phyloP scores from a whole-genome alignment of 108 stramenopile species.

The Skeletonema potamos region DNA sequence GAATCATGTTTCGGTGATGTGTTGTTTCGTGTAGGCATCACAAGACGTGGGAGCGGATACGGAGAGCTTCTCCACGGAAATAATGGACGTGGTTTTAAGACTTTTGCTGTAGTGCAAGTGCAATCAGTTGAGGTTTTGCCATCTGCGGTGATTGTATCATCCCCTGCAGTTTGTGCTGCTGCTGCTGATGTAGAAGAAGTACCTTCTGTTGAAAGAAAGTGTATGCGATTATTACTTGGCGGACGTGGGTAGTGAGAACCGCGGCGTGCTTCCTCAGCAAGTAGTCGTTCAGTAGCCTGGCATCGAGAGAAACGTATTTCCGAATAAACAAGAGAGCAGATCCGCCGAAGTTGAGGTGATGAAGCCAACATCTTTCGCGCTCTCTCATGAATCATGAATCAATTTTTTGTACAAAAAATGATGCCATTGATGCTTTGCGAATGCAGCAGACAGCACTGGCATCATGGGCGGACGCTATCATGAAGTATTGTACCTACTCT shows the following conservation, averaged over 20 bases:
- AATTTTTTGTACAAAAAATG: too few species aligned
- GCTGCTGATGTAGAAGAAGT: neutral
- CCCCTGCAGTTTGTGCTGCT: neutral
- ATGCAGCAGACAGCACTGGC: too few species aligned
- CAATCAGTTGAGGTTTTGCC: neutral
- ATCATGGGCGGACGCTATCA: too few species aligned
- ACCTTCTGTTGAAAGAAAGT: neutral
- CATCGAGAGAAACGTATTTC: neutral
- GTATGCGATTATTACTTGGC: neutral
- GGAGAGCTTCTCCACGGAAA: conserved; percentile 38
- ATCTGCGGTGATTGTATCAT: neutral
- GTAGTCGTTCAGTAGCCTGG: neutral
- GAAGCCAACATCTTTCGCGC: too few species aligned
- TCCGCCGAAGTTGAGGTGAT: neutral
- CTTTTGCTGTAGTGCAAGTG: neutral
- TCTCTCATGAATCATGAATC: too few species aligned
- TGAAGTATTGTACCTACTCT: too few species aligned
- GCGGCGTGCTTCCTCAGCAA: neutral
- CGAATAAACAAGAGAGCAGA: neutral
- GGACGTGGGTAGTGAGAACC: neutral
- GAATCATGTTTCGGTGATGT: neutral
- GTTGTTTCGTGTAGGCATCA: conserved; percentile 2
- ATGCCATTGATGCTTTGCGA: too few species aligned
- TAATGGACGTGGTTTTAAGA: conserved; percentile 19
- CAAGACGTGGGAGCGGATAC: conserved; percentile 21